Conservation (phyloP, 345 rosid species). For the Stellera chamaejasme region DNA sequence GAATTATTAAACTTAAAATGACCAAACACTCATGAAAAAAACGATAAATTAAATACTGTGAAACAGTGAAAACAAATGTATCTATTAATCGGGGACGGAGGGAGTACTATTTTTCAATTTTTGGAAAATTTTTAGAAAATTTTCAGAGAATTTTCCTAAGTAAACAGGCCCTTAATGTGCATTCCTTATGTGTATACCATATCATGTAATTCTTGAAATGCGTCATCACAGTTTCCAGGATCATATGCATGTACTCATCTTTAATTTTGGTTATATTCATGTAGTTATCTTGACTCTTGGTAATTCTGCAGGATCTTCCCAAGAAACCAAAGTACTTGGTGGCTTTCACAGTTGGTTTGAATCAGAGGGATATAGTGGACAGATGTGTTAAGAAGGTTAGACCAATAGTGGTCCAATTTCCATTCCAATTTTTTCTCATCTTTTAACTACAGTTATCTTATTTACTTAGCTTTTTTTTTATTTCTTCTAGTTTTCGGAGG, state of each 20-base stretch:
- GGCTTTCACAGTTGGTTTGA: constrained; percentile 77
- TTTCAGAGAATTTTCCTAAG: no score
- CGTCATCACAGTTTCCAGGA: no score
- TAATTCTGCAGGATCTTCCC: constrained; percentile 58
- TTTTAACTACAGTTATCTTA: constrained; percentile 3
- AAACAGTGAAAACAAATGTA: no score
- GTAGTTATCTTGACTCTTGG: constrained; percentile 4
- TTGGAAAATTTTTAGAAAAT: no score
- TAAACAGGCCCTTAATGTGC: not conserved
- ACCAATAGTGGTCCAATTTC: not conserved
- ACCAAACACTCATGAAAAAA: no score
- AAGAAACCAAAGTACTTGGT: constrained; percentile 77
- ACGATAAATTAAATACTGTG: no score
- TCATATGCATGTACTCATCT: not conserved
- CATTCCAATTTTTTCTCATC: not conserved
- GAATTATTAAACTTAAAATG: no score
- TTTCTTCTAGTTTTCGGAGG: constrained; percentile 65
- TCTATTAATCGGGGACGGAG: no score
- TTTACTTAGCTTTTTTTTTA: constrained; percentile 21
- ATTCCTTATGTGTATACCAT: no score
- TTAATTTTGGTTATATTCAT: constrained; percentile 4
- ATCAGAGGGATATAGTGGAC: constrained; percentile 60
- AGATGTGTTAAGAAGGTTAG: constrained; percentile 75
- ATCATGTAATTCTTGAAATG: no score
- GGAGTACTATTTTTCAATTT: no score